These are phyloP conservation scores for Xenoacremonium recifei DNA, from an alignment of 2,329 filamentous ascomycete genomes.

Conservation along the genomic window DNA sequence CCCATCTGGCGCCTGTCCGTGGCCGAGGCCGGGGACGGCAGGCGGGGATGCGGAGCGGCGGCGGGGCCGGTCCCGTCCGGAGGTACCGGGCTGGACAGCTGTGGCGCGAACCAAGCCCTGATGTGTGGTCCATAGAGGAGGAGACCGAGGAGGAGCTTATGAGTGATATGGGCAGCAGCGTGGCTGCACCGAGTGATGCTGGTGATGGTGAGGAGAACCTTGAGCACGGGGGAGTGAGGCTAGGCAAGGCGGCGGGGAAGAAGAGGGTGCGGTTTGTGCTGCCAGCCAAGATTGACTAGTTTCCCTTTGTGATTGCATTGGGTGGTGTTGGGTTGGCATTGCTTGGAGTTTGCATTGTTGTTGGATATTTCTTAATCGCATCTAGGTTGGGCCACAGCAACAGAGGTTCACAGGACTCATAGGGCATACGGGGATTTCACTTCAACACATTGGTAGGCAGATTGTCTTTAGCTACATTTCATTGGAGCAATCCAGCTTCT, in stretches of 20 bases:
- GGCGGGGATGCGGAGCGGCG: too few relatives aligned
- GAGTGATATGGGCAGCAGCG: constrained; percentile 39
- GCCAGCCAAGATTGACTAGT: constrained; percentile 38
- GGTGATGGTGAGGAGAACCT: constrained; percentile 23
- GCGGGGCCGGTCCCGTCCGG: too few relatives aligned
- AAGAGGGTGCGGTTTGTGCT: constrained; percentile 58
- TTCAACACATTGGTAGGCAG: too few relatives aligned
- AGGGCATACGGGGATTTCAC: too few relatives aligned
- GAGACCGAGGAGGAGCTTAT: constrained; percentile 54
- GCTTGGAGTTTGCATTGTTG: too few relatives aligned
- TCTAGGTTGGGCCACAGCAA: too few relatives aligned
- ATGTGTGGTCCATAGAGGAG: constrained; percentile 60
- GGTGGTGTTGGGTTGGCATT: constrained; percentile 17
- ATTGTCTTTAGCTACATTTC: too few relatives aligned
- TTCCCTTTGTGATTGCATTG: constrained; percentile 19
- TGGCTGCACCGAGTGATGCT: constrained; percentile 28
- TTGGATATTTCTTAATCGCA: too few relatives aligned
- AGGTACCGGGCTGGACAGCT: constrained; percentile 39
- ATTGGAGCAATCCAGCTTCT: too few relatives aligned
- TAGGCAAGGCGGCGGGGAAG: constrained; percentile 49
- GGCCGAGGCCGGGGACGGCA: constrained; percentile 31
- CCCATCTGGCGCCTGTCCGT: constrained; percentile 25
- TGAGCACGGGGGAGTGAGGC: constrained; percentile 29
- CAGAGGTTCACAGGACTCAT: too few relatives aligned
- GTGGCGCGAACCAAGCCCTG: constrained; percentile 58